These are phyloP conservation scores for Polyporus arcularius DNA, from an alignment of 768 basidiomycete species.

Conservation along the genomic window DNA sequence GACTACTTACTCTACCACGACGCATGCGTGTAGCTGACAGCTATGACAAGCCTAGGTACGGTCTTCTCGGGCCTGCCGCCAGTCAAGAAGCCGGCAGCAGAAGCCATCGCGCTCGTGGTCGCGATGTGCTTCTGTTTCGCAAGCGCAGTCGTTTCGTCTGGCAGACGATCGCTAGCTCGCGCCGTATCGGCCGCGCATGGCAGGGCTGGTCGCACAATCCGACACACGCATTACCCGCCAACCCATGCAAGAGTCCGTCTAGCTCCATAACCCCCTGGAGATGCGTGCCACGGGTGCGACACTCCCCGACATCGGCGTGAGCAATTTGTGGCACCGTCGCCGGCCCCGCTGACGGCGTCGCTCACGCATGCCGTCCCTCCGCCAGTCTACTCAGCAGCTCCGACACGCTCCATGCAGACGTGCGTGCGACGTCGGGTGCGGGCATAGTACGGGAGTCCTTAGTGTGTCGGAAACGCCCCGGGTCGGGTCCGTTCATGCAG, in stretches of 20 bases:
- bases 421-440: background rate
- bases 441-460: background rate
- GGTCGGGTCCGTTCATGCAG: background rate
- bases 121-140: background rate
- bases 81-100: background rate
- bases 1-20: background rate
- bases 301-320: background rate
- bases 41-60: constrained; percentile 5
- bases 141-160: background rate
- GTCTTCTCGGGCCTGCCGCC: constrained; percentile 7
- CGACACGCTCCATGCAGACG: background rate
- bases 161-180: background rate
- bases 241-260: background rate
- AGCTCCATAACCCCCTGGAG: background rate
- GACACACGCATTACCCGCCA: no score
- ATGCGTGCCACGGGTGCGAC: background rate
- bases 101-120: background rate
- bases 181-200: background rate
- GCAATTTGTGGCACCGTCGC: background rate
- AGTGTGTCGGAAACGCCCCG: background rate
- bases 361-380: background rate
- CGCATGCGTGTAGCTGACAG: constrained; percentile 2
- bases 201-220: background rate
- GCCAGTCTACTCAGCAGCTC: background rate
- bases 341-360: background rate